phyloP scores from a whole-genome alignment of 2,329 filamentous ascomycete genomes.

The Penicillium sp. region DNA sequence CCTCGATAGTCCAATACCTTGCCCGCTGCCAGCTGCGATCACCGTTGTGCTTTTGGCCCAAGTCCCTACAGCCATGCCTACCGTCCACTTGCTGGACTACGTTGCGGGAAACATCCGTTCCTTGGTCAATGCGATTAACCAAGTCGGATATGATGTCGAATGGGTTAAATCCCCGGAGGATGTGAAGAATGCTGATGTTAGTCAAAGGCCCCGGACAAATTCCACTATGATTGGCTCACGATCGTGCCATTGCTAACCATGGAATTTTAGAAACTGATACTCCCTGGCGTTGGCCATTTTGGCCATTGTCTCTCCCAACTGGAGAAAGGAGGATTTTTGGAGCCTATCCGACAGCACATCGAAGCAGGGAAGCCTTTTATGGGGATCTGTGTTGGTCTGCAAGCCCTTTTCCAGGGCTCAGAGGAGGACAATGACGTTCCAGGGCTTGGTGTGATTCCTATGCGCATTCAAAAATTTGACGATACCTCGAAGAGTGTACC shows the following conservation, averaged over 20 bases:
- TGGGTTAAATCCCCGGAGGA: constrained; percentile 87
- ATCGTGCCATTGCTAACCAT: neutral
- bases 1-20: constrained; percentile 7
- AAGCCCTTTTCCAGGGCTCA: constrained; percentile 85
- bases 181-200: constrained; percentile 78
- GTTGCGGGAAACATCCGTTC: constrained; percentile 96
- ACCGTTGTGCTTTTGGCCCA: constrained; percentile 1
- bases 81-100: constrained; percentile 67
- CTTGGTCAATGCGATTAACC: constrained; percentile 95
- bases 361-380: constrained; percentile 93
- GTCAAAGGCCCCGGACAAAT: constrained; percentile 22
- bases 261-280: constrained; percentile 75
- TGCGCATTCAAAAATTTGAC: constrained; percentile 72
- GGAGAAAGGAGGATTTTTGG: constrained; percentile 75
- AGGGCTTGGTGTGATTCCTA: constrained; percentile 74
- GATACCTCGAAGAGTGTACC: constrained; percentile 83
- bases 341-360: constrained; percentile 80
- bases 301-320: constrained; percentile 91
- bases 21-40: neutral
- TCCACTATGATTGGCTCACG: neutral
- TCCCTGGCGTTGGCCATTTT: constrained; percentile 96
- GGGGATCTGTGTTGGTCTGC: constrained; percentile 93
- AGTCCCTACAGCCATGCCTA: constrained; percentile 40
- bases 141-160: constrained; percentile 86
- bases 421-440: constrained; percentile 70